Evolutionary conservation across 1,139 yeast genomes (phyloP).

Genomic region (Komagataea norvegica): DNA sequence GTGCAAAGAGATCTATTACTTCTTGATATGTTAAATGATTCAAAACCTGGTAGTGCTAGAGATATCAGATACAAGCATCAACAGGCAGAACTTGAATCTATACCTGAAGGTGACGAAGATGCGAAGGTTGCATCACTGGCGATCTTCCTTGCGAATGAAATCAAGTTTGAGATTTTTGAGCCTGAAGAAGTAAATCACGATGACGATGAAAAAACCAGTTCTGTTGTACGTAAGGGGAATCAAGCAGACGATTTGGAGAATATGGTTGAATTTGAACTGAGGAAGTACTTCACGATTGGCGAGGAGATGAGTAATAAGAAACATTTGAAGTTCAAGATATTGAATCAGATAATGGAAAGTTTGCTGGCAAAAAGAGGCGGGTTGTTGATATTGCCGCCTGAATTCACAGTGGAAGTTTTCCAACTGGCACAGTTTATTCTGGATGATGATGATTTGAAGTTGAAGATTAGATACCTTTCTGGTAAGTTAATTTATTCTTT

Average conservation of each 20-base stretch:
- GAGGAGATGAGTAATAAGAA: constrained; percentile 8
- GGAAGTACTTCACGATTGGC: constrained; percentile 6
- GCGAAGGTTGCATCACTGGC: constrained; percentile 13
- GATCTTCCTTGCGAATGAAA: constrained; percentile 15
- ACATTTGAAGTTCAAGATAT: constrained; percentile 15
- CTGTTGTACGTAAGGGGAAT: neutral
- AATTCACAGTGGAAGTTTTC: constrained; percentile 17
- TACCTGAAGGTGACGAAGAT: constrained; percentile 10
- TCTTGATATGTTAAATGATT: constrained; percentile 16
- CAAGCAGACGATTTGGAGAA: constrained; percentile 9
- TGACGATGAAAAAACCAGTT: neutral
- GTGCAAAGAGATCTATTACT: constrained; percentile 12
- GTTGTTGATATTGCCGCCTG: constrained; percentile 12
- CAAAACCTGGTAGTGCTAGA: constrained; percentile 20
- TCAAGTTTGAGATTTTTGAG: constrained; percentile 12
- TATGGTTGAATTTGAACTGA: constrained; percentile 16
- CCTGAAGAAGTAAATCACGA: constrained; percentile 18
- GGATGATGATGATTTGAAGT: constrained; percentile 14
- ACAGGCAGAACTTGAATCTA: constrained; percentile 7
- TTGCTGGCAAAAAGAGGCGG: constrained; percentile 9
- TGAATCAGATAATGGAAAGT: constrained; percentile 14
- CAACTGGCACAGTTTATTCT: constrained; percentile 20
- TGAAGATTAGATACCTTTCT: constrained; percentile 14
- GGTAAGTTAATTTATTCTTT: constrained; percentile 21
- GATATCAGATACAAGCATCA: constrained; percentile 18